These are phyloP conservation scores for Ophiocordyceps camponoti-saundersi DNA, from an alignment of 2,329 filamentous ascomycete genomes.

Conservation along the genomic window DNA sequence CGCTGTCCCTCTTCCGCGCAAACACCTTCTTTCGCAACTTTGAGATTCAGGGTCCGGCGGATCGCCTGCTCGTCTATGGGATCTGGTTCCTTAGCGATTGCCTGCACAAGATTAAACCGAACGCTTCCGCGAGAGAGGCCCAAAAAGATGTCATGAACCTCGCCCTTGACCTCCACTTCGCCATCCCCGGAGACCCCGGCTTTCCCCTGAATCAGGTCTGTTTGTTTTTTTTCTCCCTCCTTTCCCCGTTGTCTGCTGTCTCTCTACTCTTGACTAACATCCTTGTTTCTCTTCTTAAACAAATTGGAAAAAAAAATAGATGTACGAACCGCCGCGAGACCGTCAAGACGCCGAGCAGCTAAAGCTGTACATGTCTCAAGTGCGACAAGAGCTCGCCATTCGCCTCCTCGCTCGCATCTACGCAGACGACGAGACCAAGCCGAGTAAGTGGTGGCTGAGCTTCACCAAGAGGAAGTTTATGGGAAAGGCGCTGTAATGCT, in stretches of 20 bases:
- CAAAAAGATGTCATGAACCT: conserved; percentile 71
- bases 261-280: not conserved
- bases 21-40: conserved; percentile 99
- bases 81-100: conserved; percentile 91
- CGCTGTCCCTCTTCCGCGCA: conserved; percentile 81
- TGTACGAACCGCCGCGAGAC: conserved; percentile 78
- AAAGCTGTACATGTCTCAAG: conserved; percentile 78
- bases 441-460: conserved; percentile 90
- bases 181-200: conserved; percentile 79
- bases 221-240: not conserved
- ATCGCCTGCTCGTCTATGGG: conserved; percentile 88
- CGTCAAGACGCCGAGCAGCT: conserved; percentile 80
- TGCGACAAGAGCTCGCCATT: conserved; percentile 76
- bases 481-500: conserved; percentile 65
- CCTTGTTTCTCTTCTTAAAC: too few relatives aligned
- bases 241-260: not conserved
- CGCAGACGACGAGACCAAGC: conserved; percentile 56
- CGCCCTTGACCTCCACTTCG: conserved; percentile 84
- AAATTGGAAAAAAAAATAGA: conserved; percentile 22
- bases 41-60: conserved; percentile 91
- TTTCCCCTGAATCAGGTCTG: conserved; percentile 79
- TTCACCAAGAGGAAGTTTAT: conserved; percentile 99
- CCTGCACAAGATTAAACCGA: conserved; percentile 69
- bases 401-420: conserved; percentile 78
- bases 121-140: conserved; percentile 40